Conservation (phyloP, 2,329 filamentous ascomycete genomes). For the Cladosporium sp. region DNA sequence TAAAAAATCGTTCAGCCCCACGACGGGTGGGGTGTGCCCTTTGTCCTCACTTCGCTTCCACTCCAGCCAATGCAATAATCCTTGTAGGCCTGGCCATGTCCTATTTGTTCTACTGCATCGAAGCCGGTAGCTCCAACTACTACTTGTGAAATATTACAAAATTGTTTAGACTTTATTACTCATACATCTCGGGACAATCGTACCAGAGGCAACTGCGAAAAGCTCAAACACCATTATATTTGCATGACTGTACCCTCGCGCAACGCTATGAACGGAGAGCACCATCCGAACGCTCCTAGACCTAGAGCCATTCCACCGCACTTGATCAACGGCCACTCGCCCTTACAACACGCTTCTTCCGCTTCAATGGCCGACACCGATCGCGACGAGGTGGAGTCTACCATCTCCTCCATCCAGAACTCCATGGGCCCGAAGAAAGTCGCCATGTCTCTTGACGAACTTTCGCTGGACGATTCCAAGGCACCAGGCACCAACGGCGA, state of each 20-base stretch:
- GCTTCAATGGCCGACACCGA: conserved; percentile 41
- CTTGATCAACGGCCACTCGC: conserved; percentile 53
- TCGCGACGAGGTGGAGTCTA: conserved; percentile 51
- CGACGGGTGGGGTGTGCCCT: neutral
- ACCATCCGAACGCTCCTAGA: conserved; percentile 29
- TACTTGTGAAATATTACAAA: conserved; percentile 22
- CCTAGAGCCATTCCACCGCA: conserved; percentile 53
- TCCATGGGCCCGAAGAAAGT: conserved; percentile 50
- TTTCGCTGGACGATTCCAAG: conserved; percentile 12
- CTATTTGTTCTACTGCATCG: conserved; percentile 33
- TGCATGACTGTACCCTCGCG: neutral
- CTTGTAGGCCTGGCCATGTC: conserved; percentile 24
- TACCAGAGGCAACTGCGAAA: neutral
- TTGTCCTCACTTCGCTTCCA: neutral
- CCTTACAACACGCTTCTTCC: conserved; percentile 39
- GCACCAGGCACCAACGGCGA: neutral
- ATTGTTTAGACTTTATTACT: neutral
- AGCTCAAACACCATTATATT: neutral
- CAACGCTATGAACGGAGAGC: conserved; percentile 42
- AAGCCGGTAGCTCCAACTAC: conserved; percentile 32
- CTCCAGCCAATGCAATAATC: neutral
- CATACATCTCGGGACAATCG: neutral
- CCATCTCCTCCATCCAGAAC: conserved; percentile 56
- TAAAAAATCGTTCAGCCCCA: conserved; percentile 8
- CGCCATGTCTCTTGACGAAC: conserved; percentile 41